Evolutionary conservation across 208 protist species (phyloP), one percentile per base, ranked within the genome.

Genomic region (Acanthamoeba healyi): DNA sequence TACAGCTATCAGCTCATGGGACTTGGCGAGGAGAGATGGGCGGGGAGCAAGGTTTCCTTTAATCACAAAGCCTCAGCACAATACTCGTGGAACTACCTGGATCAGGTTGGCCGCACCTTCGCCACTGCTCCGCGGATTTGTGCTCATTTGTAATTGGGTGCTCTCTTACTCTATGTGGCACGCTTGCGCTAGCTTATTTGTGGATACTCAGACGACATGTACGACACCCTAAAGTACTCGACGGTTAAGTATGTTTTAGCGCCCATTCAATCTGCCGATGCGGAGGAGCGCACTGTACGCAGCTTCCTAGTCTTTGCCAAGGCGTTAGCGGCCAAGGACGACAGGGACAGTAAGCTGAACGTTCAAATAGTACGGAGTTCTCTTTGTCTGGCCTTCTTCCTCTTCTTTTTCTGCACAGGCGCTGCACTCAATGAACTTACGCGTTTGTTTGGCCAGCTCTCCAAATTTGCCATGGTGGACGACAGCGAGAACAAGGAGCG

Each of bases 51-150:
- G 17, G 84, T 91, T 22, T 91, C 84, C 51, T 81, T 93, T 36
- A 19, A 51, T 14, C 65, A 93, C 42, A 93, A 93, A 24, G 65
- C 56, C 19, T 51, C 40, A 0, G 44, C 58, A 9, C 58, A 82
- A 24, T 93, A 93, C 65, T 93, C 88, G 36, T 93, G 88, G 88
- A 93, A 93, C 46, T 93, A 93, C 36, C 67, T 93, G 22, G 88
- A 93, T 22, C 74, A 84, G 74, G 74, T 56, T n/a, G n/a, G n/a
- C n/a, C n/a, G n/a, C n/a, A n/a, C n/a, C n/a, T n/a, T n/a, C n/a
- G n/a, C n/a, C n/a, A n/a, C n/a, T n/a, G n/a, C n/a, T n/a, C n/a
- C n/a, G n/a, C n/a, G n/a, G 44, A 49, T 49, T 15, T 49, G 4
- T 49, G 4, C 44, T 49, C 44, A 49, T 49, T 49, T 49, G 44